Base-by-base conservation (phyloP, 2,329 filamentous ascomycete species). In the Penicillium sumatraense region DNA sequence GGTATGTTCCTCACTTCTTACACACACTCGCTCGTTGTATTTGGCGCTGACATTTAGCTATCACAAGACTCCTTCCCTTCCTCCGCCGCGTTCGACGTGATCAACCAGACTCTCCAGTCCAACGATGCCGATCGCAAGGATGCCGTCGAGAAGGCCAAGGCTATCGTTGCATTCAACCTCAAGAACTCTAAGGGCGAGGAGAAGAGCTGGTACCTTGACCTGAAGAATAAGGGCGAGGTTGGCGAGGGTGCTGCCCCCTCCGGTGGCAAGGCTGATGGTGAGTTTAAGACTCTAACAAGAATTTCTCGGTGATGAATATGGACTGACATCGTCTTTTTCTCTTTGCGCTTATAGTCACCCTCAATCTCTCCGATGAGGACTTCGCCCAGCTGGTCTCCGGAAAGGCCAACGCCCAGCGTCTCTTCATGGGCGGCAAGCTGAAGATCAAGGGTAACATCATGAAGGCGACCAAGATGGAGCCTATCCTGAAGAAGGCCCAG, bases 361-460 rank as follows among this genome's bases (percentile, higher is more conserved):
- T 98, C 42, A 76, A 83, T 5, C 85, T 98, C 64, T 90, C 87
- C 57, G 95, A 99, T 60, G 84, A 86, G 54, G 91, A 98, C 78
- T 99, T 99, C 72, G 86, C 80, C 63, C 88, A 89, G 73, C 84
- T 99, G 63, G 87, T 96, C 51, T 71, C 82, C 33, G 95, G 95
- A 73, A 91, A 96, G 81, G 91, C 90, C 68, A 96, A 97, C 72
- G 92, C 95, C 54, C 95, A 99, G 83, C 87, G 88, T 67, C 81
- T 99, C 62, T 97, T 98, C 80, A 98, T 99, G 93, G 86, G 86
- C n/a, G 95, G 95, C 69, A 97, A 96, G 84, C 83, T 99, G 72
- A 99, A 98, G 89, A 86, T 98, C 74, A 96, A 92, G 86, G 95
- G 95, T 61, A 92, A 98, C 75, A 87, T 98, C 58, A 98, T 98